Base-by-base conservation (phyloP, 495 filamentous ascomycete species). In the Talaromyces liani region DNA sequence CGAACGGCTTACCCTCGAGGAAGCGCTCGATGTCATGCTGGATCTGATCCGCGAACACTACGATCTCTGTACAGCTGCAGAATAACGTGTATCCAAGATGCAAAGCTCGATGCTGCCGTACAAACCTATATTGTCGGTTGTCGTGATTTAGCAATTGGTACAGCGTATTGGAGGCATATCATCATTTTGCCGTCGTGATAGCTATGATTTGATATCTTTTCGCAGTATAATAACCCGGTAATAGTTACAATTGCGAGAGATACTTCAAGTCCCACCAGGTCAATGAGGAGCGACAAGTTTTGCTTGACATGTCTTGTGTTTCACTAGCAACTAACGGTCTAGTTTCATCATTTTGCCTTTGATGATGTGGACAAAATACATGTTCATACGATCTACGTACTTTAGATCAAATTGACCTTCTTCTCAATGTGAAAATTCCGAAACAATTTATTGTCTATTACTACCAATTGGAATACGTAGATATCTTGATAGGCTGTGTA, bases 211-310 rank as follows among this genome's bases (percentile, higher is more conserved):
- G 3, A 12, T 14, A 12, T 14, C 12, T 12, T 14, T 3, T 14
- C 12, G 34, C 34, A 39, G 34, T 14, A 39, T 57, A 22, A 25
- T 57, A 16, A 57, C 54, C n/a, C 24, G 10, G 7, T 24, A 24
- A 57, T 29, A 57, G 54, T 29, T 57, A 31, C 54, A 57, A 57
- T 6, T 57, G 54, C 25, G 54, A 31, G 22, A 18, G 54, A 27
- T 57, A 57, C 29, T 57, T 57, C 54, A 57, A 57, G n/a, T 57
- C 29, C n/a, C 5, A 16, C n/a, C 54, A 57, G 16, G 54, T 57
- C 2, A 57, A 57, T 10, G 54, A 57, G 24, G 31, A 57, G 22
- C 20, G 54, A 57, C 24, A 57, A n/a, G 54, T 57, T 31, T 29
- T 57, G 10, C 54, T 57, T 31, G 54, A 57, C 10, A 57, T 57